Conservation (phyloP, 2,329 filamentous ascomycete genomes). For the Diaporthe caulivora region DNA sequence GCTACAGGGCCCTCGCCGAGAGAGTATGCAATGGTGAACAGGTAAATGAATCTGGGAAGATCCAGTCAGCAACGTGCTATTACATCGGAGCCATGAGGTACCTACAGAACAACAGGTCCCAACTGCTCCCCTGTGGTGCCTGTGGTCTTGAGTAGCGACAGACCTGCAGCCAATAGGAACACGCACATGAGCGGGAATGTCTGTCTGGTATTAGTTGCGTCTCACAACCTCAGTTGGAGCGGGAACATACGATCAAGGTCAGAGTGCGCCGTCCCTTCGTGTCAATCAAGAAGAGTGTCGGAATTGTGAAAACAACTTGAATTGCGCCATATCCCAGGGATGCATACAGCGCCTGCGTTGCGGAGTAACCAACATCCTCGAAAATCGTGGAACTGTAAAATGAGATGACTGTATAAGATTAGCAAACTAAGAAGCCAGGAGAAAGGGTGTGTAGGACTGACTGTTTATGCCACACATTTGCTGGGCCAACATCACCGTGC, state of each 20-base stretch:
- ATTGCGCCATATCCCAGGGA: slow-evolving; percentile 71
- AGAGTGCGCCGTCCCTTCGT: slow-evolving; percentile 46
- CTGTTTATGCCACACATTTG: slow-evolving; percentile 71
- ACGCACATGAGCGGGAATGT: slow-evolving; percentile 68
- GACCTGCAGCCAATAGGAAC: slow-evolving; percentile 58
- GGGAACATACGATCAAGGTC: slow-evolving; percentile 42
- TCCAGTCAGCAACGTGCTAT: not conserved
- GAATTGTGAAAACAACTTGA: slow-evolving; percentile 43
- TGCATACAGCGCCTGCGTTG: slow-evolving; percentile 69
- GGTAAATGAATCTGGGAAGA: slow-evolving; percentile 61
- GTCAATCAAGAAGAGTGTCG: slow-evolving; percentile 48
- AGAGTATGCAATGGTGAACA: slow-evolving; percentile 73
- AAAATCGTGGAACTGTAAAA: slow-evolving; percentile 80
- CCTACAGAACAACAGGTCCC: slow-evolving; percentile 63
- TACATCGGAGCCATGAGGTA: not conserved
- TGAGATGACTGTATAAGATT: slow-evolving; percentile 65
- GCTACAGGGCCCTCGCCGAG: slow-evolving; percentile 76
- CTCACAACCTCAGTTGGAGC: not conserved
- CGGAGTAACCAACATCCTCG: slow-evolving; percentile 65
- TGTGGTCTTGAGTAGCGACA: slow-evolving; percentile 64
- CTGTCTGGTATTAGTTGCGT: slow-evolving; percentile 54
- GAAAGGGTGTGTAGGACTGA: not conserved
- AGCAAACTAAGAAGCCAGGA: not conserved
- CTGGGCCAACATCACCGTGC: slow-evolving; percentile 83
- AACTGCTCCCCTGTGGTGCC: slow-evolving; percentile 43